A percentile compares a stretch with the other conserved stretches of the same genome.
phyloP scores from a whole-genome alignment of 2,329 filamentous ascomycete genomes.

The Elsinoe australis region DNA sequence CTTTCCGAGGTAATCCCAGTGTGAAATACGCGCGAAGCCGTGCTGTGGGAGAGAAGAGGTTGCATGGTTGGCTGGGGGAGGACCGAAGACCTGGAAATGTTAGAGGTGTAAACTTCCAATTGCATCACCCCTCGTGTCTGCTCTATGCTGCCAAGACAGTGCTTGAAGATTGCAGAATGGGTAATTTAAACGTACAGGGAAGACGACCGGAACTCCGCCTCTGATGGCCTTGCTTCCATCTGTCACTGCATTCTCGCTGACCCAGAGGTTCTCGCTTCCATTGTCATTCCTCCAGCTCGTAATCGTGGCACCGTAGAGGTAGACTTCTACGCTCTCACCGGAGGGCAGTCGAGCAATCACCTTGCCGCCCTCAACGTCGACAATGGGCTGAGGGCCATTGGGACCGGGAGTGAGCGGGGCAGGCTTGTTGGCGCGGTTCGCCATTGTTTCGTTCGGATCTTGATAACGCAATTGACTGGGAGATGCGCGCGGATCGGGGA shows the following conservation, averaged over 20 bases:
- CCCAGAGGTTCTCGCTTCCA: conserved; percentile 71
- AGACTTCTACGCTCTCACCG: conserved; percentile 75
- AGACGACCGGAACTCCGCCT: conserved; percentile 86
- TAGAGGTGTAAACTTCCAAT: no score
- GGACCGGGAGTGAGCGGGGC: conserved; percentile 64
- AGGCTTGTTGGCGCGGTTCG: conserved; percentile 81
- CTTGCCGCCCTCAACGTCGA: conserved; percentile 62
- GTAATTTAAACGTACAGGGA: conserved; percentile 58
- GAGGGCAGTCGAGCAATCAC: conserved; percentile 76
- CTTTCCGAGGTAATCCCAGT: conserved; percentile 92
- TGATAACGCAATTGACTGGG: neutral
- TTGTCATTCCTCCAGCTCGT: conserved; percentile 78
- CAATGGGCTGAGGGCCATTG: conserved; percentile 60
- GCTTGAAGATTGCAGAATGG: no score
- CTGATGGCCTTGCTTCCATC: conserved; percentile 86
- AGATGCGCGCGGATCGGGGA: neutral
- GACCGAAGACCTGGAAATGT: conserved; percentile 67
- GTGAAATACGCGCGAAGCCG: conserved; percentile 82
- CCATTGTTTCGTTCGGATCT: conserved; percentile 41
- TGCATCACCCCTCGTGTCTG: no score
- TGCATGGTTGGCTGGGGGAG: conserved; percentile 65
- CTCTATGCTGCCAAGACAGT: no score
- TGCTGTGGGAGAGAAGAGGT: conserved; percentile 80
- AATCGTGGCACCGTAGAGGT: conserved; percentile 89
- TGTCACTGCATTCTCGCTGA: conserved; percentile 69